Base-by-base conservation (phyloP, 2,329 filamentous ascomycete species). In the Lasiodiplodia gonubiensis region DNA sequence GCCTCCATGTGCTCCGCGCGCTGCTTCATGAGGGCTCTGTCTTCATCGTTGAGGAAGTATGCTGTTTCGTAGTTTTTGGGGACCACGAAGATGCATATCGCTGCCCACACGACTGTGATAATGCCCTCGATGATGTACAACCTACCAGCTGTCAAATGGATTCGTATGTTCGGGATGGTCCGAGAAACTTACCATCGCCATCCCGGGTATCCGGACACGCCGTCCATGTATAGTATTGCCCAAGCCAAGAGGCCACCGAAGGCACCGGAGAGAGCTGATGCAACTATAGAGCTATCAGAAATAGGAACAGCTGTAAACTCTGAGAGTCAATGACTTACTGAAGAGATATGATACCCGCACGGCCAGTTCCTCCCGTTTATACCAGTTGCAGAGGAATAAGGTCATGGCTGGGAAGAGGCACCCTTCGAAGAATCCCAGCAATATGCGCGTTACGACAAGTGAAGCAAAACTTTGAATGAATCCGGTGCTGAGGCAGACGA, bases 341-440 rank as follows among this genome's bases (percentile, higher is more conserved):
- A 76, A 76, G 0, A 76, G 69, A 65, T 76, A 76, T 0, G 74
- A 73, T 3, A 76, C 73, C 3, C 74, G 54, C 11, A 76, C 69
- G 2, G 74, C 74, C 0, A 76, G 64, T 64, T 76, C 74, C 68
- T 75, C 74, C 53, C 74, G 67, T 12, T 72, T 76, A 30, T 75
- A 76, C 74, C 73, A 76, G 18, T 76, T 76, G 27, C 73, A 74
- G 5, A 76, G 21, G 37, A 76, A 74, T 0, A 76, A 64, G 0
- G 75, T 76, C 74, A 77, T 75, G 0, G 70, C 65, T 16, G 74
- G 75, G n/a, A 76, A 76, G 12, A 77, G 59, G 42, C 74, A 76
- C 1, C 74, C 75, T 66, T 77, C 74, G 30, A 76, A 77, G 53
- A 76, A 75, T 0, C 72, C 73, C 8, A 74, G 68, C 51, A 74